Percentiles rank a stretch among this genome's conserved stretches.
These are phyloP conservation scores for Collybia sp. DNA, from an alignment of 768 basidiomycete species.

Conservation along the genomic window DNA sequence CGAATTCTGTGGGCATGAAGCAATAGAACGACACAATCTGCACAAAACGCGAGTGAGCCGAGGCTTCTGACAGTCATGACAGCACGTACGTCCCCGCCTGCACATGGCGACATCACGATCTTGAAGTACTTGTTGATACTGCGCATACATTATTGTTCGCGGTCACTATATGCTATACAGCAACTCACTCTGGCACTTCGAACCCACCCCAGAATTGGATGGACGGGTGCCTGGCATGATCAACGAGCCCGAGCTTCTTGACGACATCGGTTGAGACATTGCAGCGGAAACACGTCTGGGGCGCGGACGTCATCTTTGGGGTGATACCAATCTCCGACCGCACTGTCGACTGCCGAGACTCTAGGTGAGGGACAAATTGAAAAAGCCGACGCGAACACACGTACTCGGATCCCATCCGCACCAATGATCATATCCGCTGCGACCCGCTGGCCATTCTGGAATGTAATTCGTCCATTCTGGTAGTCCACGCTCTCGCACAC, in stretches of 20 bases:
- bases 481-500: constrained; percentile 19
- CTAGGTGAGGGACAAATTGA: no score
- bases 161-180: not conserved
- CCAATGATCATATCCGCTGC: not conserved
- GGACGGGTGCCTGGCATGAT: constrained; percentile 23
- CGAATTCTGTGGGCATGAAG: constrained; percentile 28
- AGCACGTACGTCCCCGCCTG: constrained; percentile 17
- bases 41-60: no score
- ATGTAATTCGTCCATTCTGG: not conserved
- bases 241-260: constrained; percentile 20
- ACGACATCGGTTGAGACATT: constrained; percentile 23
- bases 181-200: constrained; percentile 3
- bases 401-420: not conserved
- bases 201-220: constrained; percentile 31
- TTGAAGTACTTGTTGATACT: constrained; percentile 25
- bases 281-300: constrained; percentile 29
- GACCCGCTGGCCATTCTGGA: not conserved
- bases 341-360: not conserved
- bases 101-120: constrained; percentile 27
- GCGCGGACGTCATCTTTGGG: constrained; percentile 23
- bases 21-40: constrained; percentile 8
- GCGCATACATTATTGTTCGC: not conserved
- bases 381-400: not conserved
- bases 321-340: constrained; percentile 11
- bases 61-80: not conserved